These are phyloP conservation scores for Dovyalis caffra DNA, from an alignment of 345 rosid species.

Conservation along the genomic window DNA sequence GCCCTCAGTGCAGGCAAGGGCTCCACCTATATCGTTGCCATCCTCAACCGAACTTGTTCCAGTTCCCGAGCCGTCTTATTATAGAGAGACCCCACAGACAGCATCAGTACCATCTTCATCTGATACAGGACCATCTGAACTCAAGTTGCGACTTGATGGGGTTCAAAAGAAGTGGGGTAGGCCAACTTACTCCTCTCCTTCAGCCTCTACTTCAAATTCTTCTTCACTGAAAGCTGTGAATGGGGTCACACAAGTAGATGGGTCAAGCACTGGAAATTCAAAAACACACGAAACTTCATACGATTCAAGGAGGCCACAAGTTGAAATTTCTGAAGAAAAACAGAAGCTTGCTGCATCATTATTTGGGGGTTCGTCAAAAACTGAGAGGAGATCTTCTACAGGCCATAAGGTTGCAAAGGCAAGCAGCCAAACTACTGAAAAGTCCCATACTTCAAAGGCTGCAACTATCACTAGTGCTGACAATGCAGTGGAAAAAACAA, in stretches of 20 bases:
- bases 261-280: slow-evolving; percentile 39
- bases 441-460: slow-evolving; percentile 27
- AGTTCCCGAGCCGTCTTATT: slow-evolving; percentile 63
- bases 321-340: slow-evolving; percentile 74
- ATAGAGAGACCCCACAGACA: slow-evolving; percentile 49
- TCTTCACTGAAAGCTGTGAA: slow-evolving; percentile 49
- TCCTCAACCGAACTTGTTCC: slow-evolving; percentile 68
- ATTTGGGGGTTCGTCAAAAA: slow-evolving; percentile 75
- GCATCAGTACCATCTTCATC: slow-evolving; percentile 44
- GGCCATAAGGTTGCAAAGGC: slow-evolving; percentile 54
- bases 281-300: slow-evolving; percentile 46
- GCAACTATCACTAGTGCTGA: slow-evolving; percentile 2
- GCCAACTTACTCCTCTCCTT: slow-evolving; percentile 52
- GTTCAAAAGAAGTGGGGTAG: slow-evolving; percentile 95
- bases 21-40: slow-evolving; percentile 41
- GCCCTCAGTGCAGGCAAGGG: slow-evolving; percentile 44
- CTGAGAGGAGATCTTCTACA: slow-evolving; percentile 57
- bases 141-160: slow-evolving; percentile 90
- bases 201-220: slow-evolving; percentile 50
- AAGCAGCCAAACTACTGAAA: slow-evolving; percentile 39
- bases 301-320: slow-evolving; percentile 58
- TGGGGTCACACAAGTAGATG: slow-evolving; percentile 44
- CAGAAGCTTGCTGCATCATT: slow-evolving; percentile 98
- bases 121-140: slow-evolving; percentile 53
- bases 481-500: slow-evolving; percentile 32